Percentiles rank a stretch among this genome's conserved stretches.
These are phyloP conservation scores for Citrus inodora DNA, from an alignment of 345 rosid species.

Conservation along the genomic window DNA sequence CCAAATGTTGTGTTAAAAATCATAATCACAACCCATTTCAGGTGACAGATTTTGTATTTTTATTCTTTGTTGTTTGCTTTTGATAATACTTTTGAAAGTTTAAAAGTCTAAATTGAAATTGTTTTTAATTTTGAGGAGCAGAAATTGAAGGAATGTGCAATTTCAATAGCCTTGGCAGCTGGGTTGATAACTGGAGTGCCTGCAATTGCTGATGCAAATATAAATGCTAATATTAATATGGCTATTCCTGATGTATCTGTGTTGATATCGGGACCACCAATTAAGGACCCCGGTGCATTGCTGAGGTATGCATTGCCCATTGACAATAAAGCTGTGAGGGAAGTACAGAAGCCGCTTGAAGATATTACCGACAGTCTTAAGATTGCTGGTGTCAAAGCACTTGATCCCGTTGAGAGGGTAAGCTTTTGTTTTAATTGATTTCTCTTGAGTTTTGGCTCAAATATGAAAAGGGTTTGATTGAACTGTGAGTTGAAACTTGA, in stretches of 20 bases:
- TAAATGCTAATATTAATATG: constrained; percentile 37
- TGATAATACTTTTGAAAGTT: neutral
- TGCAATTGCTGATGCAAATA: constrained; percentile 35
- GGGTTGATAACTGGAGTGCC: constrained; percentile 64
- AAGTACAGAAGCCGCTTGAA: constrained; percentile 94
- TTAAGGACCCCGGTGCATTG: constrained; percentile 85
- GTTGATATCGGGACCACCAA: constrained; percentile 94
- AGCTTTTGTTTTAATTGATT: neutral
- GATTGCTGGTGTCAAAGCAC: constrained; percentile 80
- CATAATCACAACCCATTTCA: constrained; percentile 14
- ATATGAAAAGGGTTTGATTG: neutral
- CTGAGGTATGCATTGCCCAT: constrained; percentile 89
- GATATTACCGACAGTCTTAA: constrained; percentile 93
- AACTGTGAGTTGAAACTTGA: neutral
- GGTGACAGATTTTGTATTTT: constrained; percentile 24
- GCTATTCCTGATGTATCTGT: constrained; percentile 72
- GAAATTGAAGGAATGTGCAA: constrained; percentile 75
- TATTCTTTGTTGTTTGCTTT: neutral
- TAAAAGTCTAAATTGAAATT: neutral
- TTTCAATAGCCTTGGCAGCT: constrained; percentile 69
- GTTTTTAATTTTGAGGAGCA: constrained; percentile 25
- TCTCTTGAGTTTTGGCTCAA: neutral
- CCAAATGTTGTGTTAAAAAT: constrained; percentile 37
- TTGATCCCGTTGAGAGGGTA: constrained; percentile 94
- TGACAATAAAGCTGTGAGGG: constrained; percentile 82